These are phyloP conservation scores for Fusarium chaquense DNA, from an alignment of 2,329 filamentous ascomycete genomes.

Conservation along the genomic window DNA sequence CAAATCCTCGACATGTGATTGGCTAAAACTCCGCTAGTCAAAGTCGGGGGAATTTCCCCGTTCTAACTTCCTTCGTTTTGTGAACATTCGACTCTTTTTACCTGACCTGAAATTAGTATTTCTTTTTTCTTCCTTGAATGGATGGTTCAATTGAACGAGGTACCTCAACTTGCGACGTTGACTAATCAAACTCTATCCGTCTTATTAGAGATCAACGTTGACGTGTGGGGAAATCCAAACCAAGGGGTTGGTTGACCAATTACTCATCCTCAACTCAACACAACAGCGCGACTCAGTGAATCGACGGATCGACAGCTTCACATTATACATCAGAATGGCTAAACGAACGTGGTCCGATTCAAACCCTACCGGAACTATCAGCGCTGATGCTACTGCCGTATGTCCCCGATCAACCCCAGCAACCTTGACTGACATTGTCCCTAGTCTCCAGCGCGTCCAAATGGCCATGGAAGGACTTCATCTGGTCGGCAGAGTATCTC, in stretches of 20 bases:
- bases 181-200: background rate
- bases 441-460: slow-evolving; percentile 31
- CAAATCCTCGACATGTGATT: slow-evolving; percentile 14
- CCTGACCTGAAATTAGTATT: slow-evolving; percentile 17
- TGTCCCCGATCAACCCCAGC: background rate
- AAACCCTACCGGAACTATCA: slow-evolving; percentile 27
- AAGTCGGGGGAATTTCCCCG: slow-evolving; percentile 42
- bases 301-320: background rate
- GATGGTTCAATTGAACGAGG: background rate
- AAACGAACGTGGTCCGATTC: slow-evolving; percentile 47
- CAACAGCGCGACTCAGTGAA: slow-evolving; percentile 8
- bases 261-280: slow-evolving; percentile 5
- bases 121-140: background rate
- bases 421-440: slow-evolving; percentile 13
- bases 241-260: slow-evolving; percentile 16
- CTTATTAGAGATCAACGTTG: background rate
- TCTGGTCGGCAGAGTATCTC: slow-evolving; percentile 38
- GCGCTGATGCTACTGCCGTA: slow-evolving; percentile 26
- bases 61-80: slow-evolving; percentile 30
- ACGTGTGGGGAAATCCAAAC: background rate
- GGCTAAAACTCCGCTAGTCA: slow-evolving; percentile 12
- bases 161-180: background rate
- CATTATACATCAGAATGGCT: slow-evolving; percentile 23
- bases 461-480: slow-evolving; percentile 34
- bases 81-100: slow-evolving; percentile 13